Evolutionary conservation across 331 rosid species (phyloP).

Genomic region (Spiraea crenata): DNA sequence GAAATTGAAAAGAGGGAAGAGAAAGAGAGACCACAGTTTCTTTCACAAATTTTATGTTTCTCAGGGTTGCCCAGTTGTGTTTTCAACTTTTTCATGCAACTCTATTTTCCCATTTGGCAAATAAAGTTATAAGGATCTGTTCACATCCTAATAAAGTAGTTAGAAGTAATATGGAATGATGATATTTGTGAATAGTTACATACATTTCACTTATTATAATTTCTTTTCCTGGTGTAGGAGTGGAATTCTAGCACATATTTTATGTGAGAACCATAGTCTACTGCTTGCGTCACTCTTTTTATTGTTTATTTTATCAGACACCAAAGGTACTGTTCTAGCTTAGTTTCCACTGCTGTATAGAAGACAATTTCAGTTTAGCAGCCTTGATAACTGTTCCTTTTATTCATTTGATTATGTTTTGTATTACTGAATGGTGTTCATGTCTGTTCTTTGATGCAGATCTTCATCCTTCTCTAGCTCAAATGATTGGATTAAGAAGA

Average conservation of each 20-base stretch:
- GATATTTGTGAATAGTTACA: slow-evolving; percentile 9
- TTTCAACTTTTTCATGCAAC: background rate
- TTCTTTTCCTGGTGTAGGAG: slow-evolving; percentile 44
- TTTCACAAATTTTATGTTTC: background rate
- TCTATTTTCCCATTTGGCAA: background rate
- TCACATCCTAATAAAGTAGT: slow-evolving; percentile 10
- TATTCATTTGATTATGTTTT: background rate
- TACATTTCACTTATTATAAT: slow-evolving; percentile 12
- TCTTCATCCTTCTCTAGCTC: slow-evolving; percentile 50
- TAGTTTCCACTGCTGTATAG: background rate
- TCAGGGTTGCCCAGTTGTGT: background rate
- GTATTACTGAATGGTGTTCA: background rate
- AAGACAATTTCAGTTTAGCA: background rate
- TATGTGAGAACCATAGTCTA: slow-evolving; percentile 49
- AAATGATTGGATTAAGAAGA: slow-evolving; percentile 39
- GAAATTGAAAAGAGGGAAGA: background rate
- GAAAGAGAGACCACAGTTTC: background rate
- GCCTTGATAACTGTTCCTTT: background rate
- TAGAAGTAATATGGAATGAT: background rate
- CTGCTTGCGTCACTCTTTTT: slow-evolving; percentile 57
- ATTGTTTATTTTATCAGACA: slow-evolving; percentile 58
- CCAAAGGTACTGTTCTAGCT: slow-evolving; percentile 60
- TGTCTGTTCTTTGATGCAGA: slow-evolving; percentile 40
- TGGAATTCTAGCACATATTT: slow-evolving; percentile 53
- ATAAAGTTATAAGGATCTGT: background rate